Evolutionary conservation across 345 rosid genomes (phyloP).

Genomic region (Brassica juncea): DNA sequence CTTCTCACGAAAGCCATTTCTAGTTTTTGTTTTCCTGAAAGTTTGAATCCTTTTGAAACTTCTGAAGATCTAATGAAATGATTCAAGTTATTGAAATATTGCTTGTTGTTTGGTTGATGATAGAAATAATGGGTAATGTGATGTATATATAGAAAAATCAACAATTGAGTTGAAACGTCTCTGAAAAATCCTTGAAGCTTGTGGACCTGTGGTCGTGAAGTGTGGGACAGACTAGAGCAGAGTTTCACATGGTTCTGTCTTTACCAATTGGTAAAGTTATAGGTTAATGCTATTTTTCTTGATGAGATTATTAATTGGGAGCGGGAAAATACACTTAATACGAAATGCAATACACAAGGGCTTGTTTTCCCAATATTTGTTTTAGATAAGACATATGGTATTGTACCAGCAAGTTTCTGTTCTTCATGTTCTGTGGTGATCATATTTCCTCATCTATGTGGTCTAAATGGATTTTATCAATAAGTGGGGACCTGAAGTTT

Average conservation of each 20-base stretch:
- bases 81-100: slow-evolving; percentile 1
- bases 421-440: slow-evolving; percentile 28
- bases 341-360: slow-evolving; percentile 11
- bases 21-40: background rate
- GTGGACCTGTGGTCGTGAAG: slow-evolving; percentile 11
- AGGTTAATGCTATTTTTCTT: slow-evolving; percentile 10
- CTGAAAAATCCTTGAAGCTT: slow-evolving; percentile 13
- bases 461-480: background rate
- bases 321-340: too few species aligned
- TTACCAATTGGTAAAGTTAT: background rate
- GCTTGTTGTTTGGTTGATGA: slow-evolving; percentile 24
- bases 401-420: slow-evolving; percentile 14
- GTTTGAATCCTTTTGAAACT: background rate
- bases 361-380: slow-evolving; percentile 23
- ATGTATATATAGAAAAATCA: slow-evolving; percentile 19
- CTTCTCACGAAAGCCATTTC: background rate
- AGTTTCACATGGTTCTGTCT: slow-evolving; percentile 40
- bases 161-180: background rate
- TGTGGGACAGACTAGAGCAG: slow-evolving; percentile 16
- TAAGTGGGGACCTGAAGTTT: slow-evolving; percentile 28
- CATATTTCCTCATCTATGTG: background rate
- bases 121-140: background rate
- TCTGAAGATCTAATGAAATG: background rate
- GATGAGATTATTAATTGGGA: background rate
- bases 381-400: background rate